These are phyloP conservation scores for Herpetospermum pedunculosum DNA, from an alignment of 306 rosid genomes.

Conservation along the genomic window DNA sequence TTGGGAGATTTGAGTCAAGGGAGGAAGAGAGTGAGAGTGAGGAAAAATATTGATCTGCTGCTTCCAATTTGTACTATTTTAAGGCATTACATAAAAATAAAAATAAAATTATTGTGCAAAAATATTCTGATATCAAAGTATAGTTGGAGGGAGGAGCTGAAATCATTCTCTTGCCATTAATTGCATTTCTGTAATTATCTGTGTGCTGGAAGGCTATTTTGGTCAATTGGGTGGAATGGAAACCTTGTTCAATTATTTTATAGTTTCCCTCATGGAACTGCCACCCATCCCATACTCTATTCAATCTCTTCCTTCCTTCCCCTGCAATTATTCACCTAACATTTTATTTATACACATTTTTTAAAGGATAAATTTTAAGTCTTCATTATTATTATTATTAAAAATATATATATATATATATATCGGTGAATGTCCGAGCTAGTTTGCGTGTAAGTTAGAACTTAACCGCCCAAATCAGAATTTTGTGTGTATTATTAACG, in stretches of 20 bases:
- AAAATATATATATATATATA: too few relatives aligned
- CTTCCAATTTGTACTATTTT: conserved; percentile 5
- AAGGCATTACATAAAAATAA: neutral
- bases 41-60: neutral
- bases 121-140: conserved; percentile 7
- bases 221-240: neutral
- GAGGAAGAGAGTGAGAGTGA: neutral
- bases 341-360: neutral
- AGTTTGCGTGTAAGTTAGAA: too few relatives aligned
- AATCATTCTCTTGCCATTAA: neutral
- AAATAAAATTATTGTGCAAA: neutral
- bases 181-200: neutral
- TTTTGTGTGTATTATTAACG: too few relatives aligned
- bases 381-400: too few relatives aligned
- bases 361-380: too few relatives aligned
- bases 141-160: neutral
- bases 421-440: too few relatives aligned
- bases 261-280: neutral
- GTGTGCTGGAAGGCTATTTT: neutral
- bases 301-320: neutral
- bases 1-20: conserved; percentile 5
- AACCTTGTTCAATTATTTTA: neutral
- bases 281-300: neutral
- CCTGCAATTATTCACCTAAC: neutral
- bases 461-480: too few relatives aligned